Evolutionary conservation across 2,329 filamentous ascomycete species (phyloP).

Genomic region (Microsporum ferrugineum): DNA sequence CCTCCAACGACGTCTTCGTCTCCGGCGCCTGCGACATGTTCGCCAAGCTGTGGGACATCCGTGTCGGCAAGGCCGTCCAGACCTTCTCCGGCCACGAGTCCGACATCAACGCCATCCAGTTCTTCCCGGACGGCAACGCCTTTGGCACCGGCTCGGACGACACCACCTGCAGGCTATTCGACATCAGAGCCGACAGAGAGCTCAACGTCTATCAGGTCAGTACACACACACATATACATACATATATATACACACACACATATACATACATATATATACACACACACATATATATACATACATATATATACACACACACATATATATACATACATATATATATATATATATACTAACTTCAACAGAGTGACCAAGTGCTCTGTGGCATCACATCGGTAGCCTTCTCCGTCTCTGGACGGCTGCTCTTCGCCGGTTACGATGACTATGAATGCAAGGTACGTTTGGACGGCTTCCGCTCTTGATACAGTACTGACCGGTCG

Average conservation of each 20-base stretch:
- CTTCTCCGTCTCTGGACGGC: slow-evolving; percentile 87
- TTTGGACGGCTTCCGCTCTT: slow-evolving; percentile 9
- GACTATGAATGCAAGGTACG: slow-evolving; percentile 99
- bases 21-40: slow-evolving; percentile 99
- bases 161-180: slow-evolving; percentile 91
- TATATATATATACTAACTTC: slow-evolving; percentile 6
- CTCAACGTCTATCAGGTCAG: slow-evolving; percentile 56
- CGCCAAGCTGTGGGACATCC: slow-evolving; percentile 97
- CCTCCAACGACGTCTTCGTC: slow-evolving; percentile 97
- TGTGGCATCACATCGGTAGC: slow-evolving; percentile 98
- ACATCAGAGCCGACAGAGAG: slow-evolving; percentile 87
- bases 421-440: slow-evolving; percentile 95
- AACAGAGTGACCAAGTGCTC: slow-evolving; percentile 85
- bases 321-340: background rate
- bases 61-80: slow-evolving; percentile 94
- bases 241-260: background rate
- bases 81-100: slow-evolving; percentile 98
- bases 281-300: no score
- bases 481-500: slow-evolving; percentile 12
- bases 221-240: slow-evolving; percentile 7
- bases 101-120: slow-evolving; percentile 98
- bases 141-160: slow-evolving; percentile 98
- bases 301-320: slow-evolving; percentile 12
- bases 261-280: background rate
- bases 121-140: slow-evolving; percentile 97